Base-by-base conservation (phyloP, 75 land plant genomes). In the Pinus albicaulis region DNA sequence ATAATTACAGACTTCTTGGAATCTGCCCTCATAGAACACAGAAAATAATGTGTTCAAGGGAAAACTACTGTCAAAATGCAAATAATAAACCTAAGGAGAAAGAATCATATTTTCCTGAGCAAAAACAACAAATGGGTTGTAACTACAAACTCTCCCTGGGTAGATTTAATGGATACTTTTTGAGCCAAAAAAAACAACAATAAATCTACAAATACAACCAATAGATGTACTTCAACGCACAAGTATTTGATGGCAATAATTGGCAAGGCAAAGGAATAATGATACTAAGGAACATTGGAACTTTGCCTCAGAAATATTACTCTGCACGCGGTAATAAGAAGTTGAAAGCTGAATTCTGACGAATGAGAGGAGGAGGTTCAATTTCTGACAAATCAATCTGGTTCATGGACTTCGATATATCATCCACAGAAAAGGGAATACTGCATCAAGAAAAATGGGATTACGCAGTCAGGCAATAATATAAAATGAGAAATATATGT, bases 341-440 rank as follows among this genome's bases (percentile, higher is more conserved):
- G 59, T 86, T 82, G 74, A 86, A 86, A 62, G 88, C 88, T 19
- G 88, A 48, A 78, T 75, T 80, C 22, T 86, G 80, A 71, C 82
- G 73, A 26, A 86, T 72, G 57, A 86, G 66, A 11, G 88, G 88
- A 17, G 88, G 88, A 19, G 78, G 72, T n/a, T 80, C 87, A 22
- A 86, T 75, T 59, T 86, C 87, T 22, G 88, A 77, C 74, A 86
- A 34, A 62, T 86, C 88, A n/a, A 86, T 66, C 55, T 86, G 83
- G 15, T 78, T 71, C 77, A 85, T 77, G 22, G 80, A 80, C 74
- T 85, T 84, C 14, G 83, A 80, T 59, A 86, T 80, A 83, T 86
- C 88, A 36, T 86, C 88, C 61, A 86, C 83, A 56, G 87, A 77
- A 57, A 86, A 86, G 26, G 88, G 88, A 53, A 86, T 86, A 76